Conservation (phyloP, 1,284 basidiomycete species). For the Microbotryum saponariae region DNA sequence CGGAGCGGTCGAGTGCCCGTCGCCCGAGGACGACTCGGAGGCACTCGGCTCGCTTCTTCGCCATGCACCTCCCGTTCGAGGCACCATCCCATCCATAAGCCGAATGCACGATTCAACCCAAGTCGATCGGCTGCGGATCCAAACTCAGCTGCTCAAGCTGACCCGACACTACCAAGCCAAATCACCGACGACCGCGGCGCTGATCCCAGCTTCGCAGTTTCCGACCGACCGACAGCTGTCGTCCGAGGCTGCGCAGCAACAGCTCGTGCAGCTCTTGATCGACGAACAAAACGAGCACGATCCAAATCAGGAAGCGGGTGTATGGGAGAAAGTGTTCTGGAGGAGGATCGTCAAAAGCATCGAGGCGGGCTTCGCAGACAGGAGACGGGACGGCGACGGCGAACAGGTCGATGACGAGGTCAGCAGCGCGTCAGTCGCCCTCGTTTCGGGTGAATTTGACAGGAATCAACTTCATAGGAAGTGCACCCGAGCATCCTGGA, state of each 20-base stretch:
- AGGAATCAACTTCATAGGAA: constrained; percentile 5
- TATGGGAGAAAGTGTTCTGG: constrained; percentile 28
- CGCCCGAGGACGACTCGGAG: too few relatives aligned
- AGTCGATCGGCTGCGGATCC: too few relatives aligned
- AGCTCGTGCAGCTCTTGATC: constrained; percentile 17
- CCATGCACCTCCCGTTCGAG: too few relatives aligned
- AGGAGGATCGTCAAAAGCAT: constrained; percentile 16
- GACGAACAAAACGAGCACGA: not conserved
- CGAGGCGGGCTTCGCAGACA: constrained; percentile 19
- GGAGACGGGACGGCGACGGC: not conserved
- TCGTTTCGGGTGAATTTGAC: not conserved
- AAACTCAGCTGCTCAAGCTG: not conserved
- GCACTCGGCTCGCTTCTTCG: too few relatives aligned
- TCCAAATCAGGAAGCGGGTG: not conserved
- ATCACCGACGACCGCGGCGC: constrained; percentile 12
- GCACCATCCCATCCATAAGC: too few relatives aligned
- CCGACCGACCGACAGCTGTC: constrained; percentile 6
- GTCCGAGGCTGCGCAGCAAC: constrained; percentile 10
- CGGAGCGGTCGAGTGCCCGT: too few relatives aligned
- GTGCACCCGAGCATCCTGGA: constrained; percentile 23
- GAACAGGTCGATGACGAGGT: constrained; percentile 25
- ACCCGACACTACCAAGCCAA: constrained; percentile 19
- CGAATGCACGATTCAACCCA: too few relatives aligned
- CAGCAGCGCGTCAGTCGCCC: not conserved
- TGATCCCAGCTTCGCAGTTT: constrained; percentile 19